A percentile compares a stretch with the other conserved stretches of the same genome.
Evolutionary conservation across 768 basidiomycete genomes (phyloP).

Genomic region (Boletus pseudo-olivaceus): DNA sequence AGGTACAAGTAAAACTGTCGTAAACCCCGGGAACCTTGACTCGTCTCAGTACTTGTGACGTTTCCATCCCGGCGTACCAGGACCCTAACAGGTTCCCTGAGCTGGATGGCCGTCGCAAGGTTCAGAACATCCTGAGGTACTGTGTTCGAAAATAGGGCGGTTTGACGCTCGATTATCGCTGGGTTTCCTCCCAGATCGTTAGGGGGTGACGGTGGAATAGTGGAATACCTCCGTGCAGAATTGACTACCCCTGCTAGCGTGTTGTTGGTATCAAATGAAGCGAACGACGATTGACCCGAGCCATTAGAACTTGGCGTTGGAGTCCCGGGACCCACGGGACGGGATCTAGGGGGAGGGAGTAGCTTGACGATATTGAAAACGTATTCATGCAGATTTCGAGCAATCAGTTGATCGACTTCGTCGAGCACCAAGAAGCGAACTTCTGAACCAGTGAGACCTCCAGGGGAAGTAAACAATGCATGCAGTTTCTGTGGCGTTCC

Average conservation of each 20-base stretch:
- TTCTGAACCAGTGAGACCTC: slow-evolving; percentile 76
- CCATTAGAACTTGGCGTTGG: slow-evolving; percentile 32
- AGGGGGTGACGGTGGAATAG: slow-evolving; percentile 46
- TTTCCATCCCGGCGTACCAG: slow-evolving; percentile 91
- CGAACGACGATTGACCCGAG: slow-evolving; percentile 41
- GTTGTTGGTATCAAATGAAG: slow-evolving; percentile 44
- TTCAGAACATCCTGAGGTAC: slow-evolving; percentile 98
- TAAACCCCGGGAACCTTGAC: slow-evolving; percentile 74
- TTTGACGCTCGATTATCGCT: slow-evolving; percentile 70
- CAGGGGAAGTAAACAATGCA: slow-evolving; percentile 79
- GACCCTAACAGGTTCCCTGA: slow-evolving; percentile 96
- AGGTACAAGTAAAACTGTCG: slow-evolving; percentile 97
- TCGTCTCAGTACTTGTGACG: slow-evolving; percentile 64
- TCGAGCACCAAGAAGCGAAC: slow-evolving; percentile 94
- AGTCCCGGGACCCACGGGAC: slow-evolving; percentile 40
- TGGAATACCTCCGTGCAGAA: slow-evolving; percentile 57
- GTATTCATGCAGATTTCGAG: slow-evolving; percentile 92
- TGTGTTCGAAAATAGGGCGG: slow-evolving; percentile 95
- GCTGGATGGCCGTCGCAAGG: slow-evolving; percentile 87
- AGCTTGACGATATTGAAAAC: slow-evolving; percentile 92
- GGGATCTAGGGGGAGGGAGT: slow-evolving; percentile 82
- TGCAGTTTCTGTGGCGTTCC: slow-evolving; percentile 97
- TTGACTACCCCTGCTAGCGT: slow-evolving; percentile 33
- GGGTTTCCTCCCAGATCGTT: slow-evolving; percentile 36
- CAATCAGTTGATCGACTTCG: slow-evolving; percentile 97